Base-by-base conservation (phyloP, 176 grass and related monocot species). In the Aegilops speltoides region DNA sequence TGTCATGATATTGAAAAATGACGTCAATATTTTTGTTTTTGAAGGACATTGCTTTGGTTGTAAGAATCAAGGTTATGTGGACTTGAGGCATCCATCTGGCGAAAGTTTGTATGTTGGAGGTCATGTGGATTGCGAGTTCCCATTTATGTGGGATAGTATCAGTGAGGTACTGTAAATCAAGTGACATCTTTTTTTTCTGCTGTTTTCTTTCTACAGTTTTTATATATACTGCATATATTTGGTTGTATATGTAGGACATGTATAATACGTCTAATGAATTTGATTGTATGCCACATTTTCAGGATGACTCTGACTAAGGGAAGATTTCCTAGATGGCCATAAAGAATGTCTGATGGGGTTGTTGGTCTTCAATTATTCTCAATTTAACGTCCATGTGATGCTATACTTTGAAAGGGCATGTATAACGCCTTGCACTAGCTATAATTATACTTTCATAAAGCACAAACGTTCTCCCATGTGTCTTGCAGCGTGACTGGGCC, bases 21-120 rank as follows among this genome's bases (percentile, higher is more conserved):
- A 64, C 2, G 5, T 29, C 63, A 29, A 65, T 7, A 15, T 29
- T 15, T 65, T 65, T 25, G 25, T 28, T 65, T 65, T 1, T 15
- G 63, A 72, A 72, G 69, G 69, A 41, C 69, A 72, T 20, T 72
- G 69, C 36, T 72, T 72, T 72, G 69, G 69, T 72, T 72, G 69
- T 72, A 72, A 72, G 69, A 72, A 72, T 72, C 36, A 72, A 72
- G 69, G 69, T 11, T n/a, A 2, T 41, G 69, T 41, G 69, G 4
- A 72, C 22, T 41, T 72, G 69, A 72, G 69, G 11, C 69, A 72
- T 72, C 69, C 69, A 72, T 2, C 36, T 41, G 10, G 9, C 10
- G 11, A 24, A 72, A 6, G 20, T 72, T 10, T 72, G 10, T 72
- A 72, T 12, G 11, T 2, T 14, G 36, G 36, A 41, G 69, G 69